phyloP scores from a whole-genome alignment of 2,329 filamentous ascomycete species.

The Sarocladiaceae sp. region DNA sequence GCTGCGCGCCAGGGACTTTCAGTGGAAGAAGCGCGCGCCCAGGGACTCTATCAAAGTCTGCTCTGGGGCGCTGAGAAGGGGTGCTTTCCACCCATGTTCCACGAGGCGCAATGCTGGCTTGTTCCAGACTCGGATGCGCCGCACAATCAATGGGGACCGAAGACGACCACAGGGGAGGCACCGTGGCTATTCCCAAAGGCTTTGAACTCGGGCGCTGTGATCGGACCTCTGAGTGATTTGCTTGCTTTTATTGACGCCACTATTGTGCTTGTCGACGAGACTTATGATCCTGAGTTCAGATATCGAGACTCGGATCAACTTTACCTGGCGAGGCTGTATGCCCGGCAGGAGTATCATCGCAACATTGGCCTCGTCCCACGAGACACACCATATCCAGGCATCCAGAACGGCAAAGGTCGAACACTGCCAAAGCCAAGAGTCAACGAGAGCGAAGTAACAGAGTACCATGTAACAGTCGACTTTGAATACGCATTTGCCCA shows the following conservation, averaged over 20 bases:
- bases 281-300: constrained; percentile 10
- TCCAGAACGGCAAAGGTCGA: too few species aligned
- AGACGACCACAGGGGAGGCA: constrained; percentile 13
- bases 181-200: constrained; percentile 13
- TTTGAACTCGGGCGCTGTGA: constrained; percentile 19
- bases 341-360: constrained; percentile 19
- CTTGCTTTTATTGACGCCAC: constrained; percentile 16
- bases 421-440: too few species aligned
- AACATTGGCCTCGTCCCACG: constrained; percentile 2
- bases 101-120: constrained; percentile 17
- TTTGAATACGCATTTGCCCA: constrained; percentile 38
- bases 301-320: constrained; percentile 17
- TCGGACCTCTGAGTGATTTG: constrained; percentile 18
- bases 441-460: constrained; percentile 10
- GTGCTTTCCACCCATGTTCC: constrained; percentile 13
- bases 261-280: constrained; percentile 11
- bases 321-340: constrained; percentile 18
- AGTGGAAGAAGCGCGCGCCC: constrained; percentile 15
- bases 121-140: constrained; percentile 16
- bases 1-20: constrained; percentile 17
- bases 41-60: constrained; percentile 16
- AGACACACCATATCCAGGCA: background rate
- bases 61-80: constrained; percentile 19
- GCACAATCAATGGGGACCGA: constrained; percentile 16
- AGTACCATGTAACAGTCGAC: constrained; percentile 13